Base-by-base conservation (phyloP, 352 stramenopile species). In the Pelagophyceae sp. region DNA sequence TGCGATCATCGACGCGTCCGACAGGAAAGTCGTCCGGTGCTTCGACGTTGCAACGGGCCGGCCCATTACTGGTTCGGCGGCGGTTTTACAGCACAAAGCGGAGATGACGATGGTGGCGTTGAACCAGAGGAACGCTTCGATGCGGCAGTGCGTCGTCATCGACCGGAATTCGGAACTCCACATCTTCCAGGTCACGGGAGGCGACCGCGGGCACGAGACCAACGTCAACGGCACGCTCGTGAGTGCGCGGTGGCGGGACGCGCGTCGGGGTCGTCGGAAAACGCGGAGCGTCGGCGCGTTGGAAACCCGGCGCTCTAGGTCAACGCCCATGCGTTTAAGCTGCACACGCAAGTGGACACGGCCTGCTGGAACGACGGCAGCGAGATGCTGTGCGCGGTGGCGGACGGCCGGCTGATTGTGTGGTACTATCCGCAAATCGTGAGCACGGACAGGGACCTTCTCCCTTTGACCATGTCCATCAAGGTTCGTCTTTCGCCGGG, bases 341-440 rank as follows among this genome's bases (percentile, higher is more conserved):
- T 97, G 17, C 89, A 93, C 33, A 87, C 87, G 0, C 90, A 97
- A 80, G 92, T 97, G 6, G 92, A 96, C 79, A 91, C 89, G 31
- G 87, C 88, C 2, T 88, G 87, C 0, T 97, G 92, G 89, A 93
- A 96, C 82, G 90, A 96, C 72, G 81, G 83, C 31, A 91, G 84
- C 0, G 91, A 97, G 82, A 83, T 93, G 45, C 84, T 97, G 11
- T 86, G 92, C 76, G 91, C 91, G 0, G 87, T 96, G 69, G 88
- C 90, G 0, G 93, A 97, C 78, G 84, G 88, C 31, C 75, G 84
- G 54, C 77, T 97, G 35, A 77, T 95, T 75, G 92, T 89, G 0
- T 97, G 90, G 89, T 91, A 88, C 77, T 94, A 96, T 77, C 92
- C 93, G 15, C 91, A 90, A 78, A 93, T 95, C 82, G 87, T 94